Evolutionary conservation across 2,329 filamentous ascomycete species (phyloP), one percentile per base, ranked within the genome.

Genomic region (Plenodomus biglobosus): DNA sequence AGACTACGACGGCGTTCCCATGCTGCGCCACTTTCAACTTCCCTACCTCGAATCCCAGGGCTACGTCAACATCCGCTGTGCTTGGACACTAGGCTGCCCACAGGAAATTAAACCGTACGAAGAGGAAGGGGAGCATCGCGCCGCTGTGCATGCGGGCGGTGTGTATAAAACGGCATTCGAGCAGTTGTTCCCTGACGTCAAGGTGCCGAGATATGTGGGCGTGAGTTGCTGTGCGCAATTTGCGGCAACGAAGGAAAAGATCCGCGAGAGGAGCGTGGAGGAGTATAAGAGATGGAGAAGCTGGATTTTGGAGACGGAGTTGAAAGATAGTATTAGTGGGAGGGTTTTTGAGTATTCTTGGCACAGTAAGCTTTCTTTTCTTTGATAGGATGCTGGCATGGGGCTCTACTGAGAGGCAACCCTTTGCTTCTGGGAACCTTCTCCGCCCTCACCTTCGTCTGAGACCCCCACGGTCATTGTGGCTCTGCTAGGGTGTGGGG

Each of bases 271-370:
- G 20, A 74, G 75, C 3, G 74, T 66, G 56, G 70, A 66, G 8
- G 78, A 81, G 20, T 82, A 82, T 50, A 68, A 75, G 47, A 65
- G 71, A 7, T 79, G 74, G 51, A 70, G 77, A 15, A 64, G 73
- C 2, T 82, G 80, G 80, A 58, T 82, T 13, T 38, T 75, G 13
- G 60, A 76, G 2, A 81, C 79, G 0, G 56, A 70, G 0, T 53
- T 82, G 38, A 60, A 62, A 1, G 79, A 82, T 64, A 72, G 72
- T 34, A 67, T 80, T 24, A 79, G 76, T 47, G 80, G 80, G 3
- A 65, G 80, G 17, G 75, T 83, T 8, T 73, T 82, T 69, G 80
- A 83, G 56, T 83, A 82, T 63, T 78, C 76, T n/a, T 83, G 80
- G 80, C 80, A 83, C 53, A 81, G 78, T 77, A 74, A 65, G 71